Evolutionary conservation across 345 rosid species (phyloP).

Genomic region (Eucalyptus fibrosa): DNA sequence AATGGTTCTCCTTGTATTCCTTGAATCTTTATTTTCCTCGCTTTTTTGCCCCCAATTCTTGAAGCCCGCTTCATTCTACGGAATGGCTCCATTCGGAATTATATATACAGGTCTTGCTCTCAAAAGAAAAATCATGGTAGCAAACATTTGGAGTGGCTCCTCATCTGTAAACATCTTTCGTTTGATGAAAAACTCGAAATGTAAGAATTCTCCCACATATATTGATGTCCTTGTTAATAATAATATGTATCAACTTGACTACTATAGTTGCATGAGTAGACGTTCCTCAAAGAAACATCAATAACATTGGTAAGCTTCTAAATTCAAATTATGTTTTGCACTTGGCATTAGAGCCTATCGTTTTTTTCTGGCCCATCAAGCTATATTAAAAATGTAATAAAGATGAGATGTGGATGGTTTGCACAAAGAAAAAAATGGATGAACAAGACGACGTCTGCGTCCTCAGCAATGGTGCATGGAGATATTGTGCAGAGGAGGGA

Average conservation of each 20-base stretch:
- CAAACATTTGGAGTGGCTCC: not conserved
- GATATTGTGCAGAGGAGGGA: not conserved
- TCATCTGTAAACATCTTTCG: not conserved
- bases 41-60: too few relatives aligned
- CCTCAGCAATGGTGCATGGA: not conserved
- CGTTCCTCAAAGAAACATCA: fast-evolving
- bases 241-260: too few relatives aligned
- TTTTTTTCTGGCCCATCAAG: too few relatives aligned
- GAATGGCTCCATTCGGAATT: too few relatives aligned
- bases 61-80: too few relatives aligned
- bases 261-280: too few relatives aligned
- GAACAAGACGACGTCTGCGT: fast-evolving
- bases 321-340: not conserved
- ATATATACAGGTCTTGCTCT: too few relatives aligned
- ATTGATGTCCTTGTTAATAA: fast-evolving
- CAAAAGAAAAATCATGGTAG: not conserved
- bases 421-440: not conserved
- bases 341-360: not conserved
- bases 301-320: too few relatives aligned
- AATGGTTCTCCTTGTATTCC: not conserved
- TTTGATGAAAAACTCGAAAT: not conserved
- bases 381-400: too few relatives aligned
- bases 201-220: fast-evolving
- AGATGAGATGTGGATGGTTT: not conserved
- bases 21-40: too few relatives aligned